A percentile compares a stretch with the other conserved stretches of the same genome.
phyloP scores from a whole-genome alignment of 345 rosid species.

The Pelargonium nanum region DNA sequence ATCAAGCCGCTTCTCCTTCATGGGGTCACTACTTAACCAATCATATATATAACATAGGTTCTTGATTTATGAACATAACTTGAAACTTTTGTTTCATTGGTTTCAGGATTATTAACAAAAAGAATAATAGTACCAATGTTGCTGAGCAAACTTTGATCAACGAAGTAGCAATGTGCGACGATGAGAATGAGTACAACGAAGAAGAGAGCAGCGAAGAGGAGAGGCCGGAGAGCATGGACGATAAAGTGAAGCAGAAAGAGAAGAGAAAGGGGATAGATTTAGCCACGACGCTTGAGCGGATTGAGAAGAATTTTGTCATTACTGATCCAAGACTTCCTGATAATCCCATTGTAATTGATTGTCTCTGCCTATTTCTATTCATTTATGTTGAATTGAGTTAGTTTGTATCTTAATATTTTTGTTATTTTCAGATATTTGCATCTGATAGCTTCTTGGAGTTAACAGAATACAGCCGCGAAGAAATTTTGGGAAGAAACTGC shows the following conservation, averaged over 20 bases:
- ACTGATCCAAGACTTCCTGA: constrained; percentile 97
- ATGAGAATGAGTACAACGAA: constrained; percentile 32
- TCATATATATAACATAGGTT: no score
- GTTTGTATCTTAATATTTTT: no score
- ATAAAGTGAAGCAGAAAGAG: constrained; percentile 72
- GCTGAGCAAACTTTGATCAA: no score
- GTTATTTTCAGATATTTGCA: constrained; percentile 97
- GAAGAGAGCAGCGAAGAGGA: constrained; percentile 40
- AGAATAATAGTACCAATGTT: no score
- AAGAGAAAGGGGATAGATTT: constrained; percentile 98
- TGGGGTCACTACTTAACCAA: constrained; percentile 29
- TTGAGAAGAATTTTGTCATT: constrained; percentile 93
- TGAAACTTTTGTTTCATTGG: no score
- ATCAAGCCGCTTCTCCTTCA: constrained; percentile 64
- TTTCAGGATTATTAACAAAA: not conserved
- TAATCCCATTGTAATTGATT: constrained; percentile 80
- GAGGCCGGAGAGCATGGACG: constrained; percentile 66
- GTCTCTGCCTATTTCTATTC: not conserved
- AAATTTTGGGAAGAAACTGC: constrained; percentile 93
- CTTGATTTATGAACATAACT: no score
- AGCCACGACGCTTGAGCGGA: constrained; percentile 96
- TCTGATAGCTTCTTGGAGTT: constrained; percentile 97
- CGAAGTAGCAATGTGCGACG: constrained; percentile 17
- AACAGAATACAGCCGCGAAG: constrained; percentile 96
- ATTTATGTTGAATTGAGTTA: no score